These are phyloP conservation scores for Thelonectria olida DNA, from an alignment of 2,329 filamentous ascomycete genomes.

Conservation along the genomic window DNA sequence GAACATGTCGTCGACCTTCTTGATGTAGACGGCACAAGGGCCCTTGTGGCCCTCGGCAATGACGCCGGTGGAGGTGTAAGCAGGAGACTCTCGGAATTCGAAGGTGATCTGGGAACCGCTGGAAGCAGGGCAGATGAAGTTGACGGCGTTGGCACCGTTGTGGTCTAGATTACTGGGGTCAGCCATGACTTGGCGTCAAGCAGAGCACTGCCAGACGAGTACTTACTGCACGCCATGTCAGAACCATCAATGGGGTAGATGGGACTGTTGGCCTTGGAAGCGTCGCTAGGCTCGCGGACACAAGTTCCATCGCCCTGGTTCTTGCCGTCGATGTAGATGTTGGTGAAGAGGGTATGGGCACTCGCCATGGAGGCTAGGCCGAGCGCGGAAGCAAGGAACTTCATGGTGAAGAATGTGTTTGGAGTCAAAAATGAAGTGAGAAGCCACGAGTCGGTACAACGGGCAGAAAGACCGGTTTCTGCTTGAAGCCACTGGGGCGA, in stretches of 20 bases:
- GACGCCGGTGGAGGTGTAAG: constrained; percentile 60
- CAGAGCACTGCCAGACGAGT: too few species aligned
- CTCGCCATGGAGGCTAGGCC: constrained; percentile 49
- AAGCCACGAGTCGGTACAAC: not conserved
- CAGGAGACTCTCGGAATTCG: constrained; percentile 70
- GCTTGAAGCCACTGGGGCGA: constrained; percentile 30
- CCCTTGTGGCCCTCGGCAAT: constrained; percentile 72
- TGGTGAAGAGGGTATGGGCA: constrained; percentile 72
- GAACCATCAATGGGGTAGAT: constrained; percentile 64
- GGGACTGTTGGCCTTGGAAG: constrained; percentile 63
- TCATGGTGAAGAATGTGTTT: constrained; percentile 46
- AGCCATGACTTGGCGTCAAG: too few species aligned
- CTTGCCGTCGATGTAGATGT: constrained; percentile 67
- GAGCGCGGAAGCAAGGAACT: constrained; percentile 42
- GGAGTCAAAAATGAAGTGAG: not conserved
- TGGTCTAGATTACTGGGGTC: constrained; percentile 47
- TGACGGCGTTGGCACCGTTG: constrained; percentile 54
- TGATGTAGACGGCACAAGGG: constrained; percentile 78
- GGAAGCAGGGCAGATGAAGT: constrained; percentile 57
- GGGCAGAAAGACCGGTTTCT: constrained; percentile 39
- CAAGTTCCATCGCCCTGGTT: constrained; percentile 77
- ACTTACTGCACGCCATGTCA: constrained; percentile 77
- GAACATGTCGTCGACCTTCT: constrained; percentile 69
- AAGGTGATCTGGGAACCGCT: constrained; percentile 70
- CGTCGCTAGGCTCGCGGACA: constrained; percentile 70